These are phyloP conservation scores for Porcisia deanei DNA, from an alignment of 208 protist genomes.

Conservation along the genomic window DNA sequence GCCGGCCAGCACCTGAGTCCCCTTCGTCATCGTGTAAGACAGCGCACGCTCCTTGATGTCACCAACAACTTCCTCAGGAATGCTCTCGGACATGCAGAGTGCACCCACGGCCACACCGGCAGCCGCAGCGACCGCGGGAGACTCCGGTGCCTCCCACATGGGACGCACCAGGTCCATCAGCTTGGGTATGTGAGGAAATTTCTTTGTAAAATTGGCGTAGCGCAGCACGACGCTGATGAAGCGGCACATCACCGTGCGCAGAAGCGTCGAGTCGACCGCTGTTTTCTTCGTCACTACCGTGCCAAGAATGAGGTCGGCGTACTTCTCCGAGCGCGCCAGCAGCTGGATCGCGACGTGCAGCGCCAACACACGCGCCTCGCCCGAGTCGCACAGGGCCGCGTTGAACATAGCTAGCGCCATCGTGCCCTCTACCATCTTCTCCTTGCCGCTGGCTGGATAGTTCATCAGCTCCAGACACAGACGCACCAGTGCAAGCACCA, in stretches of 20 bases:
- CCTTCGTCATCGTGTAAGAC: slow-evolving; percentile 54
- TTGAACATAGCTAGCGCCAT: slow-evolving; percentile 92
- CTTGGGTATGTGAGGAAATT: slow-evolving; percentile 76
- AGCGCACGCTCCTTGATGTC: slow-evolving; percentile 81
- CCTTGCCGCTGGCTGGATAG: slow-evolving; percentile 84
- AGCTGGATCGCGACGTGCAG: slow-evolving; percentile 82
- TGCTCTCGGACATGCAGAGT: slow-evolving; percentile 80
- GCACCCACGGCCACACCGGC: slow-evolving; percentile 81
- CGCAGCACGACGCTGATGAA: slow-evolving; percentile 90
- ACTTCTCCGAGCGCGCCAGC: slow-evolving; percentile 75
- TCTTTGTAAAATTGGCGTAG: slow-evolving; percentile 74
- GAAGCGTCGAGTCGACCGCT: slow-evolving; percentile 77
- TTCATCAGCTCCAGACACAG: slow-evolving; percentile 85
- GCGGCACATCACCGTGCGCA: slow-evolving; percentile 88
- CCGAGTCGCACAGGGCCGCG: slow-evolving; percentile 82
- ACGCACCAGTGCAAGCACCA: slow-evolving; percentile 83
- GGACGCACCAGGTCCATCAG: slow-evolving; percentile 69
- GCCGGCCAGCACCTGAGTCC: slow-evolving; percentile 67
- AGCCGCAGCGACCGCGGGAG: slow-evolving; percentile 62
- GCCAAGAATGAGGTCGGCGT: slow-evolving; percentile 87
- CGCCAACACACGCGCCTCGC: slow-evolving; percentile 75
- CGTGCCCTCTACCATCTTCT: slow-evolving; percentile 89
- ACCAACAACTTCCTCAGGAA: slow-evolving; percentile 60
- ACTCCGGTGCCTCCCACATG: slow-evolving; percentile 76
- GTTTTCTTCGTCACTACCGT: slow-evolving; percentile 83